Evolutionary conservation across 441 rosid genomes (phyloP), one percentile per base, ranked within the genome.

Genomic region (Flueggea neowawraea): DNA sequence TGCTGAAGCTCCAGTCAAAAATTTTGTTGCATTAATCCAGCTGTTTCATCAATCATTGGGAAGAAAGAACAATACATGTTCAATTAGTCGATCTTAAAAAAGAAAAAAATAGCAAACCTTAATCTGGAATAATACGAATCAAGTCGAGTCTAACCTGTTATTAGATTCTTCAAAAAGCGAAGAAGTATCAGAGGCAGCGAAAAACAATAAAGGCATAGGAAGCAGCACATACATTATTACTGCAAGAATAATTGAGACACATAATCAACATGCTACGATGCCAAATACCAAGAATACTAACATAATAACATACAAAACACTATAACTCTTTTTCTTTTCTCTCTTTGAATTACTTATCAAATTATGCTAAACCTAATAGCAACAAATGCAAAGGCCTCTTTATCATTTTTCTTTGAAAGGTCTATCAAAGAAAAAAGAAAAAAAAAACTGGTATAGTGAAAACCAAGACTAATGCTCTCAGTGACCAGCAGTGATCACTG

Each of bases 141-240:
- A 43, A 28, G 14, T 3, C 31, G 28, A 50, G 57, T 10, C 66
- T 54, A 6, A 89, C 97, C 89, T 58, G 51, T 61, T 89, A 61
- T 79, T 79, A 51, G 99, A 90, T 70, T 86, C 96, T 60, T 76
- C 58, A 49, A 72, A 74, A 9, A 91, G 74, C 66, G 91, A 70
- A 31, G 90, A 75, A 69, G 83, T 63, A 64, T 86, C 82, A 9
- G 99, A 89, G 47, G 97, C 91, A 15, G 73, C 81, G 14, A 91
- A 91, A 85, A 94, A 91, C 69, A 94, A 68, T 64, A 94, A 72
- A n/a, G 96, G 99, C 97, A 94, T 86, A 0, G 99, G 99, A 71
- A 94, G 91, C 54, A 91, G 78, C 78, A 90, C 97, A 56, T 87
- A 90, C 97, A 84, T 89, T 62, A 94, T 76, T 5, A 89, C 99